Evolutionary conservation across 1,139 yeast genomes (phyloP).

Genomic region (Yamadazyma membranifaciens): DNA sequence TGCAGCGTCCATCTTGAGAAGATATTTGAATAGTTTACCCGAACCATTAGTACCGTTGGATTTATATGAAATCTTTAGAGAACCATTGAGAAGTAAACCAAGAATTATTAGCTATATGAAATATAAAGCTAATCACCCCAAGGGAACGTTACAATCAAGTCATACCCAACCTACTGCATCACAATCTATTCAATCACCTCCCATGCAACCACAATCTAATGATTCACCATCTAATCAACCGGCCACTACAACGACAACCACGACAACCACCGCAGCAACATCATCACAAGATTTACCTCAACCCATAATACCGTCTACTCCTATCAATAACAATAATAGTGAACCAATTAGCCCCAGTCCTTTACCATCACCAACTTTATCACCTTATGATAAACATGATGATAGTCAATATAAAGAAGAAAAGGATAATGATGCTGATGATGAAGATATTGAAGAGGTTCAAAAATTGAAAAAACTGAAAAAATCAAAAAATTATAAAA

Average conservation of each 20-base stretch:
- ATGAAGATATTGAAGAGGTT: conserved; percentile 5
- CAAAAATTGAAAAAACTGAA: conserved; percentile 15
- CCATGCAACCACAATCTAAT: not conserved
- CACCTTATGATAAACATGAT: conserved; percentile 2
- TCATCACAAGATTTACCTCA: too few species aligned
- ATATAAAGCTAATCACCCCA: conserved; percentile 47
- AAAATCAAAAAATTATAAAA: conserved; percentile 38
- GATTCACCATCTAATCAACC: too few species aligned
- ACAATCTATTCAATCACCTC: not conserved
- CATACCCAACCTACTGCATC: not conserved
- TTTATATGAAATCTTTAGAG: conserved; percentile 75
- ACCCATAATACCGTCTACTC: too few species aligned
- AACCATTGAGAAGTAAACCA: conserved; percentile 64
- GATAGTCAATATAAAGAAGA: conserved; percentile 5
- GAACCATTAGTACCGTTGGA: conserved; percentile 88
- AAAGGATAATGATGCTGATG: conserved; percentile 9
- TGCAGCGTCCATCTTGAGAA: conserved; percentile 85
- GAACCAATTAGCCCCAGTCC: conserved; percentile 1
- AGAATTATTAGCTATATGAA: conserved; percentile 63
- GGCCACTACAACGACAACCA: too few species aligned
- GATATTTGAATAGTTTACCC: conserved; percentile 84
- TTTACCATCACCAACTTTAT: conserved; percentile 9
- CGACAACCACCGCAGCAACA: too few species aligned
- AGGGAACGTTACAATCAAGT: conserved; percentile 14
- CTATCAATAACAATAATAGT: not conserved